These are phyloP conservation scores for Claviceps purpurea DNA, from an alignment of 2,329 filamentous ascomycete species.

Conservation along the genomic window DNA sequence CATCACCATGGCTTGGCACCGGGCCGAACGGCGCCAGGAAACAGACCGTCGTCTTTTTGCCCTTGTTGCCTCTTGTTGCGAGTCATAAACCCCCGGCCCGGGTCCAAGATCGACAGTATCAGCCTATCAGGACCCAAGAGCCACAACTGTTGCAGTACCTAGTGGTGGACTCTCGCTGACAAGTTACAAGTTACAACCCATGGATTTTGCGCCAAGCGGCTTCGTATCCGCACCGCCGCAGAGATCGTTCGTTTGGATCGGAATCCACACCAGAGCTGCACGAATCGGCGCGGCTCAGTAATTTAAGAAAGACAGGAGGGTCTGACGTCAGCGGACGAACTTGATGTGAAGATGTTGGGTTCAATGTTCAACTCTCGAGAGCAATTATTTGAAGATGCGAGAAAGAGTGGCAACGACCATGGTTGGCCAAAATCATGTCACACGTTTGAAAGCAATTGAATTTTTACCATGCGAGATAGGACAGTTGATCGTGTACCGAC, in stretches of 20 bases:
- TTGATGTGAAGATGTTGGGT: background rate
- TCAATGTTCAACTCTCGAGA: background rate
- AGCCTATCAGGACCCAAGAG: background rate
- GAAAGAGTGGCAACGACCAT: no score
- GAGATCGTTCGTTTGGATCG: background rate
- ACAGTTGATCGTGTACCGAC: slow-evolving; percentile 4
- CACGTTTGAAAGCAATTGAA: no score
- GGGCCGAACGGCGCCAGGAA: background rate
- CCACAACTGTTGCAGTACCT: background rate
- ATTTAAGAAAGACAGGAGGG: no score
- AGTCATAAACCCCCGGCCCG: no score
- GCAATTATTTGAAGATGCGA: no score
- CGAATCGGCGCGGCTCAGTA: no score
- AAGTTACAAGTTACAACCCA: no score
- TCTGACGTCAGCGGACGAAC: background rate
- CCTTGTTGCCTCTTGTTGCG: background rate
- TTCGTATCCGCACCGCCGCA: background rate
- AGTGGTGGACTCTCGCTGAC: background rate
- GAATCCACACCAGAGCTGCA: background rate
- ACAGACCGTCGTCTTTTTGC: background rate
- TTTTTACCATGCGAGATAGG: background rate
- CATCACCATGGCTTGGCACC: background rate
- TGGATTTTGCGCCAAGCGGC: background rate
- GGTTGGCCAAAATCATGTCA: no score
- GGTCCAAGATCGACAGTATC: background rate